Percentiles rank a stretch among this genome's conserved stretches.
Evolutionary conservation across 1,284 basidiomycete species (phyloP).

Genomic region (Rhodotorula sp.): DNA sequence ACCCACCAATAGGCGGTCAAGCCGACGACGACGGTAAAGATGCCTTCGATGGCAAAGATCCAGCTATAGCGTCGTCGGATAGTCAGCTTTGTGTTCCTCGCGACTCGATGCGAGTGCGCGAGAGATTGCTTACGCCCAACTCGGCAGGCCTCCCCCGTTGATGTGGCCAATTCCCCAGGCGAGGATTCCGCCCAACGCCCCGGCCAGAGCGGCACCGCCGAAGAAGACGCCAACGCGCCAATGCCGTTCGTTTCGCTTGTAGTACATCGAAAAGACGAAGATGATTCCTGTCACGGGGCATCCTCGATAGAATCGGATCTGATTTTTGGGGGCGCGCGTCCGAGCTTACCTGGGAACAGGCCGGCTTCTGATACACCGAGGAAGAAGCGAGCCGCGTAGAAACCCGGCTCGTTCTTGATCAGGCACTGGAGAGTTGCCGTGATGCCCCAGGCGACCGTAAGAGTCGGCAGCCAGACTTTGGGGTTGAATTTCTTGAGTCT

Average conservation of each 20-base stretch:
- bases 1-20: constrained; percentile 59
- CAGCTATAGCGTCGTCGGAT: constrained; percentile 45
- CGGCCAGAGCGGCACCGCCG: constrained; percentile 59
- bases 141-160: constrained; percentile 2
- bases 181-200: constrained; percentile 57
- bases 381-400: constrained; percentile 61
- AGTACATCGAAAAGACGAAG: constrained; percentile 64
- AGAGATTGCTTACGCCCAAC: constrained; percentile 3
- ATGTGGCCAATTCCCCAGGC: constrained; percentile 21
- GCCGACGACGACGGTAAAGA: constrained; percentile 57
- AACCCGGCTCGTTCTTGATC: constrained; percentile 58
- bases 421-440: constrained; percentile 63
- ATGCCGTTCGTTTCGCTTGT: constrained; percentile 60
- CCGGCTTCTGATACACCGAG: constrained; percentile 61
- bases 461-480: constrained; percentile 61
- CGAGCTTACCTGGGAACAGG: constrained; percentile 43
- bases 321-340: no score
- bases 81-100: no score
- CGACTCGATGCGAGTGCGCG: no score
- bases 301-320: background rate
- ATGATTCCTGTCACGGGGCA: constrained; percentile 53
- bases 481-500: constrained; percentile 51
- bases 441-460: constrained; percentile 63
- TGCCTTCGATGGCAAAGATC: constrained; percentile 56
- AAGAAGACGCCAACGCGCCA: constrained; percentile 64